Evolutionary conservation across 2,329 filamentous ascomycete genomes (phyloP).

Genomic region (Botryotinia narcissicola): DNA sequence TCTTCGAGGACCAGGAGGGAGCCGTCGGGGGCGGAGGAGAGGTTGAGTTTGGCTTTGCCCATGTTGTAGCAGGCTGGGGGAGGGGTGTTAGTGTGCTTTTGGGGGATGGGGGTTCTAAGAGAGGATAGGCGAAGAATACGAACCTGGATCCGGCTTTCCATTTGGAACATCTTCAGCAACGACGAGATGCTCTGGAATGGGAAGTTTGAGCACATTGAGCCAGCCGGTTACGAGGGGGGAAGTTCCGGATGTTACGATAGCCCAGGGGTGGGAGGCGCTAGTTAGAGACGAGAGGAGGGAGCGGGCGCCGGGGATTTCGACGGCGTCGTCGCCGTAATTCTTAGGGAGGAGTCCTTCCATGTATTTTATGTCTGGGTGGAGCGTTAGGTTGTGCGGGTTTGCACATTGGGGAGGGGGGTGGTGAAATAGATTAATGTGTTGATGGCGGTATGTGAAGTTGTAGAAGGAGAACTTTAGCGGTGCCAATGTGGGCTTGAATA

Average conservation of each 20-base stretch:
- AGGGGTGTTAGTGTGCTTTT: neutral
- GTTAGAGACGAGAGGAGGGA: conserved; percentile 67
- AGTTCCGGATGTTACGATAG: conserved; percentile 79
- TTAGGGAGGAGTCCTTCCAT: conserved; percentile 77
- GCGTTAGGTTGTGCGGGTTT: conserved; percentile 8
- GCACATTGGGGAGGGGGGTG: neutral
- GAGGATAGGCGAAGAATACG: neutral
- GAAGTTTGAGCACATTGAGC: conserved; percentile 65
- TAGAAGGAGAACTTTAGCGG: neutral
- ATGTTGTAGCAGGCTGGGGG: conserved; percentile 61
- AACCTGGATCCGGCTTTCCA: conserved; percentile 70
- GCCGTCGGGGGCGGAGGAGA: conserved; percentile 34
- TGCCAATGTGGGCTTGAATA: neutral
- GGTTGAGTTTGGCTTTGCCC: conserved; percentile 60
- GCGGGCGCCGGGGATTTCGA: conserved; percentile 82
- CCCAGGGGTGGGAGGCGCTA: conserved; percentile 59
- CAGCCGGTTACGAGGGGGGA: conserved; percentile 67
- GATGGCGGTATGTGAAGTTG: neutral
- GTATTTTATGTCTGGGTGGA: conserved; percentile 67
- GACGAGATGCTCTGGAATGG: conserved; percentile 64
- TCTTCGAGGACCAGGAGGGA: conserved; percentile 65
- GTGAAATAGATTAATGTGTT: no score
- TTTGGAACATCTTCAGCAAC: conserved; percentile 72
- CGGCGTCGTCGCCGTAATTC: conserved; percentile 72
- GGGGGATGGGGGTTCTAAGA: no score